phyloP scores from a whole-genome alignment of 441 rosid species.

The Populus tomentosa region DNA sequence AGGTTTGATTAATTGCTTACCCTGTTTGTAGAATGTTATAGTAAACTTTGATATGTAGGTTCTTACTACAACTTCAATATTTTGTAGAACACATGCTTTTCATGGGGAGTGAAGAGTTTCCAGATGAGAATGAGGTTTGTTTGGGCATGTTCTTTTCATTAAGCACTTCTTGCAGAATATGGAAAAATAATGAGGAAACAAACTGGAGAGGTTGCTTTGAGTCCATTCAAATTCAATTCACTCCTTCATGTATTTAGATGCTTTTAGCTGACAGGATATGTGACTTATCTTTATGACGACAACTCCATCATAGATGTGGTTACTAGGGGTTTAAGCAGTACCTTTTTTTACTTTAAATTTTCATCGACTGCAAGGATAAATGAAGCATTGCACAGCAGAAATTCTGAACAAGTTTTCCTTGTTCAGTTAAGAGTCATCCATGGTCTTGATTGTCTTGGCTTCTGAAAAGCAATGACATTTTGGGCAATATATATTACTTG shows the following conservation, averaged over 20 bases:
- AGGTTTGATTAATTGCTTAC: conserved; percentile 38
- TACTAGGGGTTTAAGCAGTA: background rate
- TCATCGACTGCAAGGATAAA: background rate
- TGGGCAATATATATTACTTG: background rate
- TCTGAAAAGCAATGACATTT: background rate
- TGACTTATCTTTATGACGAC: background rate
- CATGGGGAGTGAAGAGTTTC: conserved; percentile 93
- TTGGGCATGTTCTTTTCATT: conserved; percentile 7
- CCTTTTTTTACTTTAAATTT: background rate
- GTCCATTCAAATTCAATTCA: background rate
- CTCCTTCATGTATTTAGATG: background rate
- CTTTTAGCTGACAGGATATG: background rate
- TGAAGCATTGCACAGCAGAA: conserved; percentile 1
- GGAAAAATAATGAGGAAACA: background rate
- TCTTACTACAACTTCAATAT: background rate
- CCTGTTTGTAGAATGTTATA: background rate
- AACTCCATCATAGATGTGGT: background rate
- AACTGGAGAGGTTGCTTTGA: background rate
- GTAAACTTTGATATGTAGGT: background rate
- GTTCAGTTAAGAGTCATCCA: background rate
- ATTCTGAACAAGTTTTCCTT: background rate
- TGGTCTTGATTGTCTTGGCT: background rate
- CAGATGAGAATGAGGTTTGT: conserved; percentile 96
- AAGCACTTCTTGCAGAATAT: background rate
- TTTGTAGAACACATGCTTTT: conserved; percentile 94